These are phyloP conservation scores for Ustilago hordei DNA, from an alignment of 1,284 basidiomycete genomes.

Conservation along the genomic window DNA sequence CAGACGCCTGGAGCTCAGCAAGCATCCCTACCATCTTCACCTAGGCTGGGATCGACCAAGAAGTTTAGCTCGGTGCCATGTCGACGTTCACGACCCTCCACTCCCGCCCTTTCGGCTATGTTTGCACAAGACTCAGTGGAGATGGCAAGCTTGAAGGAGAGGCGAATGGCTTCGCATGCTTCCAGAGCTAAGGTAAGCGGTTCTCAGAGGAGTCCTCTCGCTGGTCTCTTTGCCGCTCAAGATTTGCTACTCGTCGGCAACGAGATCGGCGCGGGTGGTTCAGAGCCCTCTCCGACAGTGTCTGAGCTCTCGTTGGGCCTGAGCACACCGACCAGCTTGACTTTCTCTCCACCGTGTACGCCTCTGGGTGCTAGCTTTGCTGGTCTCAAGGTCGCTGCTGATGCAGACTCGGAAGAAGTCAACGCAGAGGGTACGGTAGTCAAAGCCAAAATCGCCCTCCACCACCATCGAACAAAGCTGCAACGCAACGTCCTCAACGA, in stretches of 20 bases:
- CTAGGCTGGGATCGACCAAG: background rate
- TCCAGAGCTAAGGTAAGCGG: background rate
- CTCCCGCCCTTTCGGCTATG: background rate
- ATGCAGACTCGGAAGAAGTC: background rate
- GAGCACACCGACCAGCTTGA: slow-evolving; percentile 1
- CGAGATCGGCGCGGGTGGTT: background rate
- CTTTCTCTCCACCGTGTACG: slow-evolving; percentile 10
- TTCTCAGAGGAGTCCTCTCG: slow-evolving; percentile 2
- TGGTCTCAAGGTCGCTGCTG: background rate
- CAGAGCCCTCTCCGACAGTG: slow-evolving; percentile 7
- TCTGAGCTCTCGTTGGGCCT: slow-evolving; percentile 9
- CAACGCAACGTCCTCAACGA: slow-evolving; percentile 35
- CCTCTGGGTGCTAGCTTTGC: background rate
- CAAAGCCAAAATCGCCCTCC: slow-evolving; percentile 18
- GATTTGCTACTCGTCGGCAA: background rate
- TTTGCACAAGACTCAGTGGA: slow-evolving; percentile 1
- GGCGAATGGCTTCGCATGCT: slow-evolving; percentile 12
- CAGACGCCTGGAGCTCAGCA: slow-evolving; percentile 12
- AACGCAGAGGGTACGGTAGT: slow-evolving; percentile 1
- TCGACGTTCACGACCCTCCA: slow-evolving; percentile 6
- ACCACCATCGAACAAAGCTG: slow-evolving; percentile 32
- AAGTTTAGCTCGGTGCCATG: slow-evolving; percentile 28
- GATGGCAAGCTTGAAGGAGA: slow-evolving; percentile 8
- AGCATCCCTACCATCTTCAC: slow-evolving; percentile 6
- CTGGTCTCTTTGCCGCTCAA: slow-evolving; percentile 9